These are phyloP conservation scores for Xylaria cubensis DNA, from an alignment of 495 filamentous ascomycete species.

Conservation along the genomic window DNA sequence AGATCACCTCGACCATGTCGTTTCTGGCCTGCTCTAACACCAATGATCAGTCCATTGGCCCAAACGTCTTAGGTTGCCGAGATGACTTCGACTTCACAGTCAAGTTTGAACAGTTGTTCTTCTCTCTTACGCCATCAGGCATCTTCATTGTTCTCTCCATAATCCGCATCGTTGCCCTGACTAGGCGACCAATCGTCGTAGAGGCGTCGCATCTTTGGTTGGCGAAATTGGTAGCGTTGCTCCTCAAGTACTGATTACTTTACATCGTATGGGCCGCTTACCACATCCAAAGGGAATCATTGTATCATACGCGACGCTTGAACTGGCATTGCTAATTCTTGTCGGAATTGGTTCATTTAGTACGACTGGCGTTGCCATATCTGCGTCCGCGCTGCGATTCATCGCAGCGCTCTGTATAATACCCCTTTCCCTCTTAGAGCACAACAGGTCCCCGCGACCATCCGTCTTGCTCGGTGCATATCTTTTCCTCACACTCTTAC, in stretches of 20 bases:
- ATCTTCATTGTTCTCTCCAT: conserved; percentile 48
- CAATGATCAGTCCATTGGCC: conserved; percentile 32
- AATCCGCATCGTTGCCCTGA: background rate
- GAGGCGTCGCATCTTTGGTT: conserved; percentile 42
- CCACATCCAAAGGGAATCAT: background rate
- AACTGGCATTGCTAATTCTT: background rate
- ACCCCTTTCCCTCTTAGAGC: conserved; percentile 63
- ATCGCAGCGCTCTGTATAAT: conserved; percentile 42
- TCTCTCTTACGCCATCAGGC: conserved; percentile 50
- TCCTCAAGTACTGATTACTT: background rate
- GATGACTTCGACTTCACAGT: conserved; percentile 56
- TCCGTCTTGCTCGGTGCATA: conserved; percentile 67
- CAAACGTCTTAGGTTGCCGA: conserved; percentile 33
- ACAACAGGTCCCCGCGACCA: conserved; percentile 59
- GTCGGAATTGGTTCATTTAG: background rate
- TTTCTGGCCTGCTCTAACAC: conserved; percentile 7
- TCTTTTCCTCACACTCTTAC: conserved; percentile 64
- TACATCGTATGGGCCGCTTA: background rate
- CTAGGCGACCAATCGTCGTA: conserved; percentile 33
- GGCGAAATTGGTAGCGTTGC: conserved; percentile 48
- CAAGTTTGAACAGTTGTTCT: conserved; percentile 54
- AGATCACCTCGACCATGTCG: conserved; percentile 21
- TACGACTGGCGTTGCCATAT: background rate
- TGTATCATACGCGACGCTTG: background rate
- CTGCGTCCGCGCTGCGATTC: background rate